phyloP scores from a whole-genome alignment of 164 flowering plant species.

The Brasenia schreberi region DNA sequence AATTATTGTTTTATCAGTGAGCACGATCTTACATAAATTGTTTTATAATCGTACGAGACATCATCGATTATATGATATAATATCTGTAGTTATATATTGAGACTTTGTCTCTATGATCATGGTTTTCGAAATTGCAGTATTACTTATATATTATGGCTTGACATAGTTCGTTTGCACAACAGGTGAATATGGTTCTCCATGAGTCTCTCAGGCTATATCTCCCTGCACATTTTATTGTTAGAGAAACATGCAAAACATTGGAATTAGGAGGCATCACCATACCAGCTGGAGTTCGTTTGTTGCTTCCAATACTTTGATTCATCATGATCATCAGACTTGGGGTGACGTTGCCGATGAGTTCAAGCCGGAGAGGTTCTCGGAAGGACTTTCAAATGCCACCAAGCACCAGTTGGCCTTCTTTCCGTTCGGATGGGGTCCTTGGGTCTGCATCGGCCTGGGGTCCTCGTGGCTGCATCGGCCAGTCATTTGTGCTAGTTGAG shows the following conservation, averaged over 20 bases:
- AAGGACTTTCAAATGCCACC: not conserved
- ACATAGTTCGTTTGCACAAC: not conserved
- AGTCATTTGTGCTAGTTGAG: too few relatives aligned
- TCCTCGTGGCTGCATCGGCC: too few relatives aligned
- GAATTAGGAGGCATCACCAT: not conserved
- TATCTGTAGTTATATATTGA: too few relatives aligned
- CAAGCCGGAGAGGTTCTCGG: conserved; percentile 1
- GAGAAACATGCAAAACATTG: not conserved
- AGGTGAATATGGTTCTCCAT: conserved; percentile 1
- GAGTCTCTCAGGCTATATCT: not conserved
- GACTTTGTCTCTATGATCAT: too few relatives aligned
- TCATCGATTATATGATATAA: too few relatives aligned
- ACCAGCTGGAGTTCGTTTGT: not conserved
- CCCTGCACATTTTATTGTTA: not conserved
- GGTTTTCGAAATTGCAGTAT: too few relatives aligned
- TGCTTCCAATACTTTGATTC: conserved; percentile 1
- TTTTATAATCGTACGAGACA: too few relatives aligned
- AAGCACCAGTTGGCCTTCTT: conserved; percentile 1
- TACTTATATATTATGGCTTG: not conserved
- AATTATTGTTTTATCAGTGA: too few relatives aligned
- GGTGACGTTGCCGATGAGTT: not conserved
- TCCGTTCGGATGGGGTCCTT: conserved; percentile 1
- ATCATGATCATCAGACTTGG: not conserved
- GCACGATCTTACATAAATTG: too few relatives aligned
- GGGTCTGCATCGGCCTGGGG: conserved; percentile 1